These are phyloP conservation scores for Cutaneotrichosporon mucoides DNA, from an alignment of 1,284 basidiomycete species.

Conservation along the genomic window DNA sequence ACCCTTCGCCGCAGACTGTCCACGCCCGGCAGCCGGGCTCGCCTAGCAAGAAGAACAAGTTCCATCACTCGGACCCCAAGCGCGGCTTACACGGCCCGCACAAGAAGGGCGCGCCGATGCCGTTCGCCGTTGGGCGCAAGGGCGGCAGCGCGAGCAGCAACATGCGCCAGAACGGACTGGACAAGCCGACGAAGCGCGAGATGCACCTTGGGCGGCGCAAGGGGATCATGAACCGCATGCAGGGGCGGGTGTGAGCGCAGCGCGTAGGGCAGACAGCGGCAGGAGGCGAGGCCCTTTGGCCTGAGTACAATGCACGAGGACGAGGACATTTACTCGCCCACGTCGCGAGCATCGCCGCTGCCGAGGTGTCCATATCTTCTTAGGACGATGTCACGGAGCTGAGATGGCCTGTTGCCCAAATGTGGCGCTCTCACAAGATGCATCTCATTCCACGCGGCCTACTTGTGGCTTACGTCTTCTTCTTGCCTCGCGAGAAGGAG, in stretches of 20 bases:
- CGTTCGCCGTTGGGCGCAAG: constrained; percentile 14
- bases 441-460: too few relatives aligned
- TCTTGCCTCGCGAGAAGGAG: too few relatives aligned
- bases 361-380: too few relatives aligned
- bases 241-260: not conserved
- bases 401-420: too few relatives aligned
- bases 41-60: not conserved
- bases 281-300: too few relatives aligned
- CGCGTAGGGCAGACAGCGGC: too few relatives aligned
- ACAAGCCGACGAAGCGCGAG: not conserved
- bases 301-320: not conserved
- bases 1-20: not conserved
- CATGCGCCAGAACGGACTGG: not conserved
- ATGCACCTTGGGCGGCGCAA: not conserved
- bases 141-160: not conserved
- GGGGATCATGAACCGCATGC: constrained; percentile 5
- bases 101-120: constrained; percentile 13
- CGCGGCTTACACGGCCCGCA: not conserved
- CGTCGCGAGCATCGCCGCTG: too few relatives aligned
- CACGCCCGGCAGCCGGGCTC: not conserved
- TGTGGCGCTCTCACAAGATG: too few relatives aligned
- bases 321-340: not conserved
- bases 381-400: too few relatives aligned
- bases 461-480: too few relatives aligned
- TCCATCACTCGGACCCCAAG: constrained; percentile 2